Conservation (phyloP, 2,329 filamentous ascomycete species). For the Xylaria sp. region DNA sequence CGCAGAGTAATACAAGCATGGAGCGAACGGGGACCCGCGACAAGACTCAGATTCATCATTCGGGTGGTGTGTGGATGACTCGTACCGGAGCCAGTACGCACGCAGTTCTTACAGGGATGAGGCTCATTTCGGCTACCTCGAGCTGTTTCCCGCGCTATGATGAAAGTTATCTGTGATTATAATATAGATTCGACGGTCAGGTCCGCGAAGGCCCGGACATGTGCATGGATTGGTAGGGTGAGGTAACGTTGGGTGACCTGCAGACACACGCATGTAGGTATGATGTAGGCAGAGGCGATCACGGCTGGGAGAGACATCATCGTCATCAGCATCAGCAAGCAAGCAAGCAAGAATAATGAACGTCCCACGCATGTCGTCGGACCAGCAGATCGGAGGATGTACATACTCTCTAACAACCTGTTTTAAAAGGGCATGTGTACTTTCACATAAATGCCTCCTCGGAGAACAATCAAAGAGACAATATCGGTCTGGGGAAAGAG, state of each 20-base stretch:
- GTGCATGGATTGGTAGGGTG: not conserved
- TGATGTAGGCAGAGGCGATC: not conserved
- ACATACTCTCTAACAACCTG: not conserved
- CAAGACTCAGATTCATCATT: not conserved
- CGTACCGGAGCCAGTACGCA: not conserved
- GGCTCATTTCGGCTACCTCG: slow-evolving; percentile 12
- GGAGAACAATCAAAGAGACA: not conserved
- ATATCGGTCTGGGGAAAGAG: not conserved
- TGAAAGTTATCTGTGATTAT: not conserved
- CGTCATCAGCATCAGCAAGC: no score
- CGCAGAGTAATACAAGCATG: slow-evolving; percentile 18
- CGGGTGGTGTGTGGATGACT: not conserved
- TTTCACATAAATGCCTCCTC: no score
- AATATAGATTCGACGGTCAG: not conserved
- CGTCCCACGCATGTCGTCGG: not conserved
- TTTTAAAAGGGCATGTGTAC: no score
- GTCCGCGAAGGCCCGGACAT: not conserved
- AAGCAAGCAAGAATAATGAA: no score
- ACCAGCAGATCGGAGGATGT: not conserved
- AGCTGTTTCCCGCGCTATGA: not conserved
- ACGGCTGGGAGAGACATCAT: no score
- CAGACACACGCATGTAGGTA: not conserved
- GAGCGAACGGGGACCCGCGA: slow-evolving; percentile 7
- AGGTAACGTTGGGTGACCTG: not conserved
- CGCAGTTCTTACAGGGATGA: slow-evolving; percentile 11